Evolutionary conservation across 768 basidiomycete genomes (phyloP), one percentile per base, ranked within the genome.

Genomic region (Cyclocybe aegerita): DNA sequence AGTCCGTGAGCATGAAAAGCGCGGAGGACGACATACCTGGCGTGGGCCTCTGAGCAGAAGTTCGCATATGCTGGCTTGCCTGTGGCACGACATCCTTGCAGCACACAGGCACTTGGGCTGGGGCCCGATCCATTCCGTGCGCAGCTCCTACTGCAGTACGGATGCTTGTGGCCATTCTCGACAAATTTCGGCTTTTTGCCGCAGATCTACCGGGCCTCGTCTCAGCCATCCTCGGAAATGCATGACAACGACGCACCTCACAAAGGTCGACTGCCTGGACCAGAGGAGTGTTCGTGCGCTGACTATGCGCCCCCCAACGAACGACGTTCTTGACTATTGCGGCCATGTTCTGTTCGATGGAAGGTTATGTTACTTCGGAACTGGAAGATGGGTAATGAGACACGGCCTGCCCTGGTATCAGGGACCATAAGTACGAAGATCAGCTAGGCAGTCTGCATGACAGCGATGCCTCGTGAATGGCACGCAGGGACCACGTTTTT

Each of bases 71-170:
- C 69, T 15, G 77, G 68, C 62, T 77, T 78, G 30, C 78, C 76
- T 33, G 76, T 70, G 35, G 75, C 72, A 55, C 71, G 77, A 57
- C 83, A 85, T 35, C 75, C 77, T 49, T 65, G 75, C 59, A 84
- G 73, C 16, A 63, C 50, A 60, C 83, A 85, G 14, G 70, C 68
- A 12, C 65, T 62, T 14, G 73, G 67, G 51, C 61, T 70, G 37
- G 66, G 58, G 37, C 67, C 71, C 51, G 70, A 65, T 37, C 70
- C 74, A 53, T 66, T 75, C 40, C 80, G 71, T 47, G 83, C 83
- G 60, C 83, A 85, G 43, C 76, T 81, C 56, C 74, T 80, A 57
- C 84, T 75, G 59, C 83, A 85, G 61, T 79, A 86, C 31, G 77
- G 73, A 58, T 85, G 82, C 54, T 73, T 73, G 53, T 71, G 65